Conservation (phyloP, 352 stramenopile species). For the Pythium pyrilobum region DNA sequence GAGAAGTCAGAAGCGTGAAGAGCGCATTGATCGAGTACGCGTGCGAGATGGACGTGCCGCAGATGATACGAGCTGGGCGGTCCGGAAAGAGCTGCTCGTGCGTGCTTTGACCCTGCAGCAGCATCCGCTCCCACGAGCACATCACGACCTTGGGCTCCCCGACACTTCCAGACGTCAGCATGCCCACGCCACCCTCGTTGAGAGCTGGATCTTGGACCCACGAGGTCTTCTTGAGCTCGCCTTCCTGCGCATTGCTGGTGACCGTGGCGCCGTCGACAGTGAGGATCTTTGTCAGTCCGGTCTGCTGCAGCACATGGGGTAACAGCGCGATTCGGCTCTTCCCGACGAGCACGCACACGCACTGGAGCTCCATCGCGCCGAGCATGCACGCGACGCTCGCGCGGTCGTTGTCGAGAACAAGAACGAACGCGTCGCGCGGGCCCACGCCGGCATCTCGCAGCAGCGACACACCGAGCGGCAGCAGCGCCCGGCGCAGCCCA, state of each 20-base stretch:
- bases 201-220: constrained; percentile 40
- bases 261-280: constrained; percentile 35
- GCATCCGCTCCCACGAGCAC: constrained; percentile 72
- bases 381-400: constrained; percentile 72
- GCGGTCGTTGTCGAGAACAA: constrained; percentile 69
- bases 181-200: constrained; percentile 39
- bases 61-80: constrained; percentile 58
- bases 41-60: constrained; percentile 77
- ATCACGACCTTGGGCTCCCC: constrained; percentile 70
- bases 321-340: constrained; percentile 44
- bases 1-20: constrained; percentile 71
- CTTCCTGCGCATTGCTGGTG: constrained; percentile 19
- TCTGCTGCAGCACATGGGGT: constrained; percentile 43
- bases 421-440: constrained; percentile 44
- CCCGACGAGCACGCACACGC: constrained; percentile 48
- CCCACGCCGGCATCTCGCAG: constrained; percentile 29
- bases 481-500: constrained; percentile 33
- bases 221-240: neutral
- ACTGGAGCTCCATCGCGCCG: constrained; percentile 56
- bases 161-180: constrained; percentile 84
- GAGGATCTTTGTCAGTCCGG: constrained; percentile 52
- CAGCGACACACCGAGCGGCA: constrained; percentile 44
- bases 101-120: constrained; percentile 72
- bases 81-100: constrained; percentile 68
- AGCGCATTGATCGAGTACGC: constrained; percentile 85